Evolutionary conservation across 2,329 filamentous ascomycete species (phyloP).

Genomic region (Microdochium nivale): DNA sequence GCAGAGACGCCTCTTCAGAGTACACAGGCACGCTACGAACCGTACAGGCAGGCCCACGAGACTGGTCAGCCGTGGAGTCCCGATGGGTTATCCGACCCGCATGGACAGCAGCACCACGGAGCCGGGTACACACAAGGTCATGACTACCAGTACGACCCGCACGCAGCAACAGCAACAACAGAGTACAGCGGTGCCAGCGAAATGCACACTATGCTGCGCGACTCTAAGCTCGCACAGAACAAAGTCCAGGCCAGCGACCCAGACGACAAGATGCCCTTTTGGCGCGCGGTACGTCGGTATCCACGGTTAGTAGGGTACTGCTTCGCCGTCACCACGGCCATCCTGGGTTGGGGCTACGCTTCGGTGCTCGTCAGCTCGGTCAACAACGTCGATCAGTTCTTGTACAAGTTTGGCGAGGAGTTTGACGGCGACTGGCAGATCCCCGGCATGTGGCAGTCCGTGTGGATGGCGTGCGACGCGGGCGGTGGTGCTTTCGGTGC

Average conservation of each 20-base stretch:
- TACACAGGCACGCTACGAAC: too few relatives aligned
- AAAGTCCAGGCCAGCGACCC: not conserved
- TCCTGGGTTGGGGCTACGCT: conserved; percentile 5
- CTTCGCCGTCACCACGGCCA: conserved; percentile 3
- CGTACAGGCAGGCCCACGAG: too few relatives aligned
- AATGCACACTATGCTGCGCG: not conserved
- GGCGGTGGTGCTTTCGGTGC: conserved; percentile 29
- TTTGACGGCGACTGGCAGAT: conserved; percentile 23
- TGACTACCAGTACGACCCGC: too few relatives aligned
- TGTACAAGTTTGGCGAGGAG: conserved; percentile 22
- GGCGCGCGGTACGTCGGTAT: conserved; percentile 1
- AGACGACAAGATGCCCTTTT: conserved; percentile 1
- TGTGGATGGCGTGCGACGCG: conserved; percentile 31
- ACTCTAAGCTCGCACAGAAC: not conserved
- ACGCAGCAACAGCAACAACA: too few relatives aligned
- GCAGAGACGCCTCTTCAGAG: too few relatives aligned
- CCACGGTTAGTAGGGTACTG: conserved; percentile 4
- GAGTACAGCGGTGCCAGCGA: not conserved
- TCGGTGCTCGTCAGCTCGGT: conserved; percentile 5
- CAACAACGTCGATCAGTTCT: conserved; percentile 2
- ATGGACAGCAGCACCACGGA: too few relatives aligned
- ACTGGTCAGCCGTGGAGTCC: too few relatives aligned
- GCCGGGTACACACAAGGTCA: too few relatives aligned
- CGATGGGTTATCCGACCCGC: too few relatives aligned
- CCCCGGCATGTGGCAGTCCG: conserved; percentile 32